phyloP scores from a whole-genome alignment of 2,329 filamentous ascomycete genomes.

The Colletotrichum euphorbiae region DNA sequence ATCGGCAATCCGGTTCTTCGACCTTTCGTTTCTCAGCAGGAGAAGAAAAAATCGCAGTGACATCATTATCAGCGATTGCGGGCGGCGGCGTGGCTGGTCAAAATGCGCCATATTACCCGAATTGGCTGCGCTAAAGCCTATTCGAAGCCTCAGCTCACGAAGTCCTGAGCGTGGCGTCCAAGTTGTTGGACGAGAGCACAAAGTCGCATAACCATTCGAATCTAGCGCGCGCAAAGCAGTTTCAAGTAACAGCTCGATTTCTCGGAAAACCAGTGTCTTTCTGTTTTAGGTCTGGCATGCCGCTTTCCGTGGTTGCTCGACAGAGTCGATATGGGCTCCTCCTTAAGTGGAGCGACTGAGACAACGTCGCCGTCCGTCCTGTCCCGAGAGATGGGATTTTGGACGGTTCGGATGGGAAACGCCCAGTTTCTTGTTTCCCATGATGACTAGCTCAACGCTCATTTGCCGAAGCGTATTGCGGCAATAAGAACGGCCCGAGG shows the following conservation, averaged over 20 bases:
- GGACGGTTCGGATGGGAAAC: background rate
- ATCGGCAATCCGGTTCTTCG: background rate
- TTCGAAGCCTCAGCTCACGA: slow-evolving; percentile 19
- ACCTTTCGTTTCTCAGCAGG: background rate
- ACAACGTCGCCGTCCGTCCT: slow-evolving; percentile 3
- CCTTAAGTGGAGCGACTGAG: slow-evolving; percentile 1
- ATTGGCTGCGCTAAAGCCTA: slow-evolving; percentile 21
- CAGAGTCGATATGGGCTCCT: background rate
- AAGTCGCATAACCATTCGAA: background rate
- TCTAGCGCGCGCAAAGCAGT: slow-evolving; percentile 32
- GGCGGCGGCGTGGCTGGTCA: slow-evolving; percentile 27
- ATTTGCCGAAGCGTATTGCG: background rate
- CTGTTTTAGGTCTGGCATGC: background rate
- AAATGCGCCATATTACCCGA: background rate
- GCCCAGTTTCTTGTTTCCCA: background rate
- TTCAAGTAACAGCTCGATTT: slow-evolving; percentile 30
- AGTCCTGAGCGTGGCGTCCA: slow-evolving; percentile 28
- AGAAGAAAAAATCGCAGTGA: slow-evolving; percentile 5
- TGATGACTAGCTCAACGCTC: slow-evolving; percentile 39
- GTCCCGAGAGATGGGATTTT: background rate
- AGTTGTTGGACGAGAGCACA: background rate
- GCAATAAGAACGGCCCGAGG: background rate
- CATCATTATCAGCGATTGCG: slow-evolving; percentile 19
- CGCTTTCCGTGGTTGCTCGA: slow-evolving; percentile 5
- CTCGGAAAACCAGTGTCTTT: slow-evolving; percentile 17